These are phyloP conservation scores for Monosporascus sp. DNA, from an alignment of 2,329 filamentous ascomycete genomes.

Conservation along the genomic window DNA sequence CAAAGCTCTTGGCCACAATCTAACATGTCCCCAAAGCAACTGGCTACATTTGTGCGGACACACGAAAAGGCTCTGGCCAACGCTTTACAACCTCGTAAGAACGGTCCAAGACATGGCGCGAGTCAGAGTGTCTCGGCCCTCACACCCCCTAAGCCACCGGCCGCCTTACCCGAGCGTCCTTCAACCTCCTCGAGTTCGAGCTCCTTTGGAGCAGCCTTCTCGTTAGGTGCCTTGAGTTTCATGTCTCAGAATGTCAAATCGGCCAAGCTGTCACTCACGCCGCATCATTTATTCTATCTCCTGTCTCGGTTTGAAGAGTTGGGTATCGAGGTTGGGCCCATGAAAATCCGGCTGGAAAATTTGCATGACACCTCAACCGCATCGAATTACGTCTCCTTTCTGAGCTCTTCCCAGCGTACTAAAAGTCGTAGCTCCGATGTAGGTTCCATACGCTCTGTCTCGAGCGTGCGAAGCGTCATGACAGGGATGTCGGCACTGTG, in stretches of 20 bases:
- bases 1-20: conserved; percentile 69
- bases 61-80: conserved; percentile 97
- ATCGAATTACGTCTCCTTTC: conserved; percentile 92
- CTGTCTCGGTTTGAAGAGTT: conserved; percentile 93
- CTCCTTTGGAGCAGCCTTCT: conserved; percentile 77
- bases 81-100: conserved; percentile 78
- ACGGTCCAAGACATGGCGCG: conserved; percentile 61
- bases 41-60: conserved; percentile 92
- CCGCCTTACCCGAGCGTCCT: conserved; percentile 54
- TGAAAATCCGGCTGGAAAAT: conserved; percentile 94
- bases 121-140: conserved; percentile 61
- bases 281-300: conserved; percentile 95
- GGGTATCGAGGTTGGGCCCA: conserved; percentile 83
- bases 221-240: conserved; percentile 79
- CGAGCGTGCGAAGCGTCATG: conserved; percentile 95
- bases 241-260: conserved; percentile 82
- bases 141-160: conserved; percentile 48
- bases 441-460: conserved; percentile 90
- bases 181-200: conserved; percentile 65
- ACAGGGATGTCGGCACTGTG: conserved; percentile 92
- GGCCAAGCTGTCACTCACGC: conserved; percentile 85
- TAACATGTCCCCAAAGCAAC: conserved; percentile 57
- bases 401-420: conserved; percentile 75
- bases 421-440: conserved; percentile 76
- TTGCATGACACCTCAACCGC: conserved; percentile 82